Base-by-base conservation (phyloP, 2,329 filamentous ascomycete genomes). In the Penicillium sp. region DNA sequence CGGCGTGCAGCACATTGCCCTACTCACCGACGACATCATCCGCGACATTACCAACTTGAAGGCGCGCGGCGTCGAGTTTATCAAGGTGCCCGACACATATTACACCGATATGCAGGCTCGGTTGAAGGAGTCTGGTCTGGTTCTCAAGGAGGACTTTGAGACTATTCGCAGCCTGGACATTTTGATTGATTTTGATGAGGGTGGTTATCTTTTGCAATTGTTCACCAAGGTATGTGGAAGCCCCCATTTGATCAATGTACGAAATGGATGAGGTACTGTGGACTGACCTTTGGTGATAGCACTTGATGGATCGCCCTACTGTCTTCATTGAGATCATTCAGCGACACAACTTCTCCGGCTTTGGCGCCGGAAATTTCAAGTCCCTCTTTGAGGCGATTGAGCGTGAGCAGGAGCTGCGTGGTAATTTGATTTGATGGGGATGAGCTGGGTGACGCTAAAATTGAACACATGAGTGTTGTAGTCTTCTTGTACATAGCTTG, bases 271-370 rank as follows among this genome's bases (percentile, higher is more conserved):
- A 15, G 14, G 12, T 38, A 8, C 35, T n/a, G 22, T 31, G 17
- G 52, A 48, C 61, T 64, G 35, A 66, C n/a, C 8, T 12, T 12
- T 53, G 22, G 15, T 15, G 17, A 56, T 61, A 78, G 86, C 94
- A 94, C 64, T 77, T 97, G 67, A 91, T 96, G 89, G 93, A 97
- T 77, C 88, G 94, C 12, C 94, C 94, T 25, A 97, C 94, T 3
- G 93, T 97, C 31, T 97, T 97, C 74, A 87, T 97, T 64, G 94
- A 97, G 84, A 96, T 97, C 69, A 97, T 97, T 69, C 92, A 97
- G 82, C 82, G 93, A 58, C 89, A 96, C 69, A 88, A 92, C 64
- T 97, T 97, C 75, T 88, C 90, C 35, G 94, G 94, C 0, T 97
- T 97, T 69, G 93, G 94, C 4, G 94, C 93, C 0, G 94, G 94